Evolutionary conservation across 1,284 basidiomycete species (phyloP).

Genomic region (Ustilago trichophora): DNA sequence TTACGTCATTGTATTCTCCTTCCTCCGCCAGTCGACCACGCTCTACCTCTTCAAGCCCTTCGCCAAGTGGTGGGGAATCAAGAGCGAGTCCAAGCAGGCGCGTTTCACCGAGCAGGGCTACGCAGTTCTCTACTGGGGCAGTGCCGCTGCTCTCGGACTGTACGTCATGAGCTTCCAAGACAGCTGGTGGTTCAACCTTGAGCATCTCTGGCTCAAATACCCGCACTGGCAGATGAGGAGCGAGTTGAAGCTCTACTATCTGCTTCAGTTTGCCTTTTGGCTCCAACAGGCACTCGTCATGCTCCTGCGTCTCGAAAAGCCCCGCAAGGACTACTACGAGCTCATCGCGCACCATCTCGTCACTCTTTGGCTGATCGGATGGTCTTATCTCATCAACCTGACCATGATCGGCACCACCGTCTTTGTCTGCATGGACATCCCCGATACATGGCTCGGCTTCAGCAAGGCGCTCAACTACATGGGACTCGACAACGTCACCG

Average conservation of each 20-base stretch:
- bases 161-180: slow-evolving; percentile 85
- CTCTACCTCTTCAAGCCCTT: slow-evolving; percentile 77
- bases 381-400: slow-evolving; percentile 67
- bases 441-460: slow-evolving; percentile 79
- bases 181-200: slow-evolving; percentile 81
- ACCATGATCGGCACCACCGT: slow-evolving; percentile 91
- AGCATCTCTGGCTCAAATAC: slow-evolving; percentile 65
- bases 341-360: slow-evolving; percentile 85
- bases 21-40: slow-evolving; percentile 82
- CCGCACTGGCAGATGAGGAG: slow-evolving; percentile 77
- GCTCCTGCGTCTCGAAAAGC: slow-evolving; percentile 85
- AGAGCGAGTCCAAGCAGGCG: slow-evolving; percentile 54
- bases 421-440: slow-evolving; percentile 96
- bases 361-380: slow-evolving; percentile 93
- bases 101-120: slow-evolving; percentile 65
- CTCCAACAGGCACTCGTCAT: slow-evolving; percentile 90
- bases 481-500: slow-evolving; percentile 51
- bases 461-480: slow-evolving; percentile 65
- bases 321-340: slow-evolving; percentile 88
- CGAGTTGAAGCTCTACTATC: slow-evolving; percentile 88
- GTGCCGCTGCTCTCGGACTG: slow-evolving; percentile 52
- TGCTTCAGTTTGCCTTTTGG: slow-evolving; percentile 84
- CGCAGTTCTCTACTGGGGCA: slow-evolving; percentile 62
- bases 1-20: slow-evolving; percentile 90
- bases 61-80: slow-evolving; percentile 69